Conservation (phyloP, 2,329 filamentous ascomycete genomes). For the Aspergillus luchuensis region DNA sequence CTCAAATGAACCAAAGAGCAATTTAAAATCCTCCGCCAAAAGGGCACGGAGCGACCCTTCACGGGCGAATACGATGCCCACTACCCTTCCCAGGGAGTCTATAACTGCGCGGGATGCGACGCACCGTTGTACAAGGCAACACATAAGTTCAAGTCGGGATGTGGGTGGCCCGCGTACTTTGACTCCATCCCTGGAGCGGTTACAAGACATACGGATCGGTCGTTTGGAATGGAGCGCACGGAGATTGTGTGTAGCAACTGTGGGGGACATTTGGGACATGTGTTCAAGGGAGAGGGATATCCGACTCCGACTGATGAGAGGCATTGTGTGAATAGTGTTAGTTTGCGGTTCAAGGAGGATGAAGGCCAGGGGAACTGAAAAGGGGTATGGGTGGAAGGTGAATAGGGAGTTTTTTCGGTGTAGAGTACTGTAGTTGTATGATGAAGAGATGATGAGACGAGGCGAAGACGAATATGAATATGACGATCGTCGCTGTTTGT, state of each 20-base stretch:
- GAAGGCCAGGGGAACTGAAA: constrained; percentile 49
- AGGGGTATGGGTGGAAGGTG: neutral
- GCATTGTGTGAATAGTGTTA: constrained; percentile 95
- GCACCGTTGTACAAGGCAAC: constrained; percentile 87
- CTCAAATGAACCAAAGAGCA: constrained; percentile 65
- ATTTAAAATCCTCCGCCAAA: constrained; percentile 88
- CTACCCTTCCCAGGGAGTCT: constrained; percentile 72
- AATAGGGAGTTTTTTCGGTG: too few relatives aligned
- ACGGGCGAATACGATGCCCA: constrained; percentile 88
- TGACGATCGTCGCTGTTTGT: neutral
- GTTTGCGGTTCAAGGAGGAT: constrained; percentile 77
- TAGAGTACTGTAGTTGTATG: constrained; percentile 11
- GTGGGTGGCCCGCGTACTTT: constrained; percentile 98
- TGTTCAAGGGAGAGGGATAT: constrained; percentile 88
- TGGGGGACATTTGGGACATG: constrained; percentile 86
- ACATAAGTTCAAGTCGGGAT: constrained; percentile 95
- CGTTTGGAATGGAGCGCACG: constrained; percentile 79
- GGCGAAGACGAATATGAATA: neutral
- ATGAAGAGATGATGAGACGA: neutral
- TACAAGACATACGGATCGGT: constrained; percentile 73
- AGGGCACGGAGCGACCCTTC: constrained; percentile 83
- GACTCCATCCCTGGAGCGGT: constrained; percentile 92
- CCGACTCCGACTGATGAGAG: constrained; percentile 88
- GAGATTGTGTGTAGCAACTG: constrained; percentile 96
- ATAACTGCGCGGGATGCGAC: constrained; percentile 82